phyloP scores from a whole-genome alignment of 768 basidiomycete genomes.

The Pilatotrama ljubarskyi region DNA sequence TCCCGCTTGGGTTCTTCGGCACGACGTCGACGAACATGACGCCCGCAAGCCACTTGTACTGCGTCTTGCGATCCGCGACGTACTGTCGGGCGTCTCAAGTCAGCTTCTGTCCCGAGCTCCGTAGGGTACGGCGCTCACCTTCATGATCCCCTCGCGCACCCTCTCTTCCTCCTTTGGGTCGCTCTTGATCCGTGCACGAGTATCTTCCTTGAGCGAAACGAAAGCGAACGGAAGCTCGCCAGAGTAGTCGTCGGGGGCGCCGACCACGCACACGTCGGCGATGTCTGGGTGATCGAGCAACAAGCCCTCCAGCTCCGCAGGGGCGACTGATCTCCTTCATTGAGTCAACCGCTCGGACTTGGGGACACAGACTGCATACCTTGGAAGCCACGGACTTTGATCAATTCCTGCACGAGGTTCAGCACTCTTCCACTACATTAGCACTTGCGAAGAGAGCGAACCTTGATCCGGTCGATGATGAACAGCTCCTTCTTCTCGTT shows the following conservation, averaged over 20 bases:
- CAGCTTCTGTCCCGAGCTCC: constrained; percentile 7
- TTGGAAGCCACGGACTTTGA: constrained; percentile 58
- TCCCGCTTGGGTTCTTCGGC: constrained; percentile 36
- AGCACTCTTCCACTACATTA: background rate
- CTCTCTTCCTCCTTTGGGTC: constrained; percentile 35
- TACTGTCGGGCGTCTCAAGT: constrained; percentile 13
- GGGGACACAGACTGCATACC: too few species aligned
- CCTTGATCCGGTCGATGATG: constrained; percentile 69
- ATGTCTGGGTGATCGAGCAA: constrained; percentile 47
- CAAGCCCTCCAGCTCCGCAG: constrained; percentile 39
- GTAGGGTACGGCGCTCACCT: constrained; percentile 41
- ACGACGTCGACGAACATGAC: constrained; percentile 39
- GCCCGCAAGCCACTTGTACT: constrained; percentile 41
- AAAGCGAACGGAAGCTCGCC: constrained; percentile 76
- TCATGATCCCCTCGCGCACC: constrained; percentile 48
- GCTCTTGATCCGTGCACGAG: constrained; percentile 36
- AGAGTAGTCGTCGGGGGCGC: constrained; percentile 67
- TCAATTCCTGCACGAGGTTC: constrained; percentile 47
- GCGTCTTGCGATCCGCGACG: constrained; percentile 29
- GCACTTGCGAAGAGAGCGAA: background rate
- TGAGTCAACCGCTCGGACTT: too few species aligned
- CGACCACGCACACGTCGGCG: constrained; percentile 40
- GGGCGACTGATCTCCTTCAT: constrained; percentile 26
- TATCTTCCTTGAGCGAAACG: constrained; percentile 51
- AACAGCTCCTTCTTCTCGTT: constrained; percentile 61